phyloP scores from a whole-genome alignment of 306 rosid genomes.

The Pterocarpus macrocarpus region DNA sequence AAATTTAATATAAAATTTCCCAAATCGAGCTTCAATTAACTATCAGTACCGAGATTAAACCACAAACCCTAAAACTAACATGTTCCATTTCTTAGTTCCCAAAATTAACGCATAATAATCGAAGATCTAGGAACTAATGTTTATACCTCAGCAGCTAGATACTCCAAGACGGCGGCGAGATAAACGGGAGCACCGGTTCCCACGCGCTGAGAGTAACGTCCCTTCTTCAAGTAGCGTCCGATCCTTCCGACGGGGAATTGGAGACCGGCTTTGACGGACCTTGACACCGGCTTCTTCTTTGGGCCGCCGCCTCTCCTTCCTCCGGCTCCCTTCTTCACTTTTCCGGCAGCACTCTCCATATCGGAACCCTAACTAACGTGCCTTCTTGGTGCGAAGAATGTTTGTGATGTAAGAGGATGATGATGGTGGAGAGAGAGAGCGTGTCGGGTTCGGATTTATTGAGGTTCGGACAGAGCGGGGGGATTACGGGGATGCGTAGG shows the following conservation, averaged over 20 bases:
- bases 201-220: slow-evolving; percentile 68
- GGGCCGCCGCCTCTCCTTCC: slow-evolving; percentile 81
- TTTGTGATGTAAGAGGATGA: not conserved
- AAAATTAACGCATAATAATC: not conserved
- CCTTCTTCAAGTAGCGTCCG: slow-evolving; percentile 76
- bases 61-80: not conserved
- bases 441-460: slow-evolving; percentile 38
- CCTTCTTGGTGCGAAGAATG: not conserved
- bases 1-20: not conserved
- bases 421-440: not conserved
- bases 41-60: too few relatives aligned
- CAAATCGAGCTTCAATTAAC: not conserved
- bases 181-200: slow-evolving; percentile 84
- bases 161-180: slow-evolving; percentile 81
- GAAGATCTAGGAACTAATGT: not conserved
- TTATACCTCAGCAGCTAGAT: slow-evolving; percentile 73
- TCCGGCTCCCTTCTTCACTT: slow-evolving; percentile 72
- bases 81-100: not conserved
- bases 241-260: slow-evolving; percentile 83
- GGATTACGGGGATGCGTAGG: not conserved
- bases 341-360: slow-evolving; percentile 59
- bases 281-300: slow-evolving; percentile 75
- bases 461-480: slow-evolving; percentile 7
- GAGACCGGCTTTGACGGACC: slow-evolving; percentile 80
- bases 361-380: not conserved